Conservation (phyloP, 495 filamentous ascomycete genomes). For the Baudoinia panamericana region DNA sequence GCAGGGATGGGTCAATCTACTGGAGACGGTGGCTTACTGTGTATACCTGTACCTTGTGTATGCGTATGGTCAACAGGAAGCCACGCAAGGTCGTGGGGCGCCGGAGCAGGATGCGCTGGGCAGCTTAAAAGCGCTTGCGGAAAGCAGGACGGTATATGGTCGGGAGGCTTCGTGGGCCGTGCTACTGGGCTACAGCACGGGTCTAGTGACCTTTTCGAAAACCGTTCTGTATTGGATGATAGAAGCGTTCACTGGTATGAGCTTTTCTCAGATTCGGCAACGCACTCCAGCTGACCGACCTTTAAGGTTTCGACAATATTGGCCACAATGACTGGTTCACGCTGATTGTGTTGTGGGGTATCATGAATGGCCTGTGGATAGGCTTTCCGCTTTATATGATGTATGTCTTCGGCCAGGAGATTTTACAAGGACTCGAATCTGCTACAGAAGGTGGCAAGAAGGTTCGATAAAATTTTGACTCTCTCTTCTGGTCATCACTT, state of each 20-base stretch:
- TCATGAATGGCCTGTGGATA: constrained; percentile 74
- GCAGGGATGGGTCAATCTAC: constrained; percentile 57
- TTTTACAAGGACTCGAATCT: constrained; percentile 50
- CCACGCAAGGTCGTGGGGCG: constrained; percentile 29
- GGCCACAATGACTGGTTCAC: constrained; percentile 53
- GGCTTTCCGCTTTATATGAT: constrained; percentile 58
- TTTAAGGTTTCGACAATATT: constrained; percentile 51
- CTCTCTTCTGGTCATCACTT: too few species aligned
- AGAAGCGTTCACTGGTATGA: constrained; percentile 51
- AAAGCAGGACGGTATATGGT: constrained; percentile 44
- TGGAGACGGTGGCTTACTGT: constrained; percentile 60
- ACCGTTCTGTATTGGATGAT: constrained; percentile 79
- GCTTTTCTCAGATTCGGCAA: neutral
- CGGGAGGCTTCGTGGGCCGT: constrained; percentile 48
- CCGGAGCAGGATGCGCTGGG: constrained; percentile 23
- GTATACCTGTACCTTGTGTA: constrained; percentile 55
- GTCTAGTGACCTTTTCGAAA: constrained; percentile 76
- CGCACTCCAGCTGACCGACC: neutral
- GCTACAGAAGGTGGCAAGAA: constrained; percentile 11
- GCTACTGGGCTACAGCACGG: constrained; percentile 52
- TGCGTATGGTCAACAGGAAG: constrained; percentile 30
- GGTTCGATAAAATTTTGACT: neutral
- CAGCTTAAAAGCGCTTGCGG: constrained; percentile 34
- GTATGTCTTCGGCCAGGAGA: constrained; percentile 55
- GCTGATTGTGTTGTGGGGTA: constrained; percentile 57